Percentiles rank a stretch among this genome's conserved stretches.
Conservation (phyloP, 352 stramenopile genomes). For the Thraustochytrium sp. region DNA sequence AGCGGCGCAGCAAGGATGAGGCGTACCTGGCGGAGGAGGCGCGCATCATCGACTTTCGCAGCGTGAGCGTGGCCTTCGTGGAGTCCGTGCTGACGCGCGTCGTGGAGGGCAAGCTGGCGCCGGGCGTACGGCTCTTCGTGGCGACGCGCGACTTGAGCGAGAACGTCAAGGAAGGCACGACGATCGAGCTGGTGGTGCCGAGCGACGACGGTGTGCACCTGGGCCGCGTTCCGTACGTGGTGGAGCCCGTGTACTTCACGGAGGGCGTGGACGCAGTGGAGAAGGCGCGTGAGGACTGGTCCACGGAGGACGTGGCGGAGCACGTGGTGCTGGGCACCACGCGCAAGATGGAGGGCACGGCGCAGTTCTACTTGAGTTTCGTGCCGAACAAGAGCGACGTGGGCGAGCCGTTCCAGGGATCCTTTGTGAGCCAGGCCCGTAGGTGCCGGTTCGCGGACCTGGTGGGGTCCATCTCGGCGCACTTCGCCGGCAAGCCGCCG, state of each 20-base stretch:
- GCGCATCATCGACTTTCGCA: background rate
- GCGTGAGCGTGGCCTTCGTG: background rate
- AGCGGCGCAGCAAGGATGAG: background rate
- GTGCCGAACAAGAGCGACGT: background rate
- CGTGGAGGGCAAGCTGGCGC: background rate
- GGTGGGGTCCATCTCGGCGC: background rate
- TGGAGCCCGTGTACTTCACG: background rate
- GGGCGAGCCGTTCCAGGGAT: background rate
- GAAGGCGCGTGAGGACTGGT: background rate
- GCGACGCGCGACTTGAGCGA: background rate
- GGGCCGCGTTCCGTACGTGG: background rate
- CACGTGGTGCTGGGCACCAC: background rate
- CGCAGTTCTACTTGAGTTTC: background rate
- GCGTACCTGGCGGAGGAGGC: background rate
- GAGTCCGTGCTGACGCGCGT: background rate
- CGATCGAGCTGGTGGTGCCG: background rate
- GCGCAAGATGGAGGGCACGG: background rate
- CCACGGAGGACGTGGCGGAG: background rate
- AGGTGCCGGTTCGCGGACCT: background rate
- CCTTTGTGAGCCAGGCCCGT: too few relatives aligned
- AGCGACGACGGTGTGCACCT: background rate
- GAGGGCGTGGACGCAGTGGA: background rate
- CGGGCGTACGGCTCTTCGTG: background rate
- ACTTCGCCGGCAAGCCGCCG: background rate
- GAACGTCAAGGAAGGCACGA: background rate